Conservation (phyloP, 176 grass and related monocot genomes). For the Paspalum notatum region DNA sequence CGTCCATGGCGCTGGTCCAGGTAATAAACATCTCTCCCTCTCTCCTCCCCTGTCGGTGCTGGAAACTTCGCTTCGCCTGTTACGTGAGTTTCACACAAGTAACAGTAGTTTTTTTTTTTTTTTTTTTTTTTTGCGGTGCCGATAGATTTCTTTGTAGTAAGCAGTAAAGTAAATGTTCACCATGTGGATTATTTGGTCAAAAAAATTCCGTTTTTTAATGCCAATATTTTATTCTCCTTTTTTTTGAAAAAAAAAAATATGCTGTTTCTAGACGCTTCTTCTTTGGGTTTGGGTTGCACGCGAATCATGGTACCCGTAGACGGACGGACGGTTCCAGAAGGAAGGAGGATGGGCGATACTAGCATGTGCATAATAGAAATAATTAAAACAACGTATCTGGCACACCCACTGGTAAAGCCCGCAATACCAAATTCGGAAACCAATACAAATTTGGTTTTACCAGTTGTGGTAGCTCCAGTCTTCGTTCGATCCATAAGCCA, state of each 20-base stretch:
- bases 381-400: too few species aligned
- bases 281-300: neutral
- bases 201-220: neutral
- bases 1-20: slow-evolving; percentile 36
- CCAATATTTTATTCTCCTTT: neutral
- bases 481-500: too few species aligned
- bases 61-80: neutral
- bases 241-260: neutral
- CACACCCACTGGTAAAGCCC: neutral
- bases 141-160: slow-evolving; percentile 9
- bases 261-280: slow-evolving; percentile 40
- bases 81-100: too few species aligned
- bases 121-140: too few species aligned
- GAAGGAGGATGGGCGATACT: slow-evolving; percentile 4
- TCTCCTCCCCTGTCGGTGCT: neutral
- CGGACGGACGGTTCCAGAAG: slow-evolving; percentile 47
- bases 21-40: slow-evolving; percentile 31
- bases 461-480: neutral
- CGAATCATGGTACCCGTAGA: slow-evolving; percentile 30
- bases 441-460: neutral
- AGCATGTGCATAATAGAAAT: neutral
- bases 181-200: neutral
- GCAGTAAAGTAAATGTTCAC: too few species aligned
- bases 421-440: neutral
- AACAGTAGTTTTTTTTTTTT: neutral